Conservation (phyloP, 306 rosid species). For the Macrotyloma uniflorum region DNA sequence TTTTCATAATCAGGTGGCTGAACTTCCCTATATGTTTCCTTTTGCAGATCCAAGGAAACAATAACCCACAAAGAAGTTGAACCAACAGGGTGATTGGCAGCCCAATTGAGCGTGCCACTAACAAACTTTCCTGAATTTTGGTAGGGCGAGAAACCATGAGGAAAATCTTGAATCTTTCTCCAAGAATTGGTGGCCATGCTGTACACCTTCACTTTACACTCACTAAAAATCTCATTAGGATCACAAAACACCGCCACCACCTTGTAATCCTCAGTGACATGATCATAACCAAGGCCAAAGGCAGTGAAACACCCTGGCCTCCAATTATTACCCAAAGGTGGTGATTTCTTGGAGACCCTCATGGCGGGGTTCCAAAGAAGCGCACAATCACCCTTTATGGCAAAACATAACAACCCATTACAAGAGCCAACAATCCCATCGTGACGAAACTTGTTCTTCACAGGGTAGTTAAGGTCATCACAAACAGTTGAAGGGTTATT, state of each 20-base stretch:
- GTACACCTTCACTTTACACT: slow-evolving; percentile 50
- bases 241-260: slow-evolving; percentile 58
- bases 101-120: slow-evolving; percentile 56
- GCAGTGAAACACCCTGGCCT: slow-evolving; percentile 55
- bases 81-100: slow-evolving; percentile 29
- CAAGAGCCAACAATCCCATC: slow-evolving; percentile 59
- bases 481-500: slow-evolving; percentile 30
- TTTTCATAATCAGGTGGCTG: slow-evolving; percentile 54
- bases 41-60: slow-evolving; percentile 49
- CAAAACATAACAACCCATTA: slow-evolving; percentile 53
- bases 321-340: slow-evolving; percentile 58
- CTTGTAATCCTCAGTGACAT: slow-evolving; percentile 46
- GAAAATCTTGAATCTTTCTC: slow-evolving; percentile 57
- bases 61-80: slow-evolving; percentile 43
- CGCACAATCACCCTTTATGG: slow-evolving; percentile 55
- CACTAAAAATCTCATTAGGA: slow-evolving; percentile 42
- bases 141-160: slow-evolving; percentile 44
- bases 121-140: slow-evolving; percentile 52
- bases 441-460: slow-evolving; percentile 52
- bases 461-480: slow-evolving; percentile 49
- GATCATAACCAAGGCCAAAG: slow-evolving; percentile 61
- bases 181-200: slow-evolving; percentile 41
- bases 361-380: slow-evolving; percentile 59
- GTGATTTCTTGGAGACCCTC: slow-evolving; percentile 51
- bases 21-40: slow-evolving; percentile 50